phyloP scores from a whole-genome alignment of 768 basidiomycete genomes.

The Holtermannia corniformis region DNA sequence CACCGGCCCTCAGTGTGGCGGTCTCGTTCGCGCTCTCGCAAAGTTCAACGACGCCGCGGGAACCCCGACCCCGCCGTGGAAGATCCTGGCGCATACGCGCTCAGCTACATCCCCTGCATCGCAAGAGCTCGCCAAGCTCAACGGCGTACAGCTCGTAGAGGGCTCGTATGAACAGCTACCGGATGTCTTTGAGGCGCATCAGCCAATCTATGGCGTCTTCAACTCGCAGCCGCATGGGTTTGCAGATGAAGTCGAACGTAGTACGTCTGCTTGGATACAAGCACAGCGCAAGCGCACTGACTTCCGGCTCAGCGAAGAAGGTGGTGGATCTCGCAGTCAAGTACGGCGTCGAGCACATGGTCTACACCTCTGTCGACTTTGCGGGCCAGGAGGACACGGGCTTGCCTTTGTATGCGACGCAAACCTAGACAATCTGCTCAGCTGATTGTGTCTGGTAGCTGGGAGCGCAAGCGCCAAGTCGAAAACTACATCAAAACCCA shows the following conservation, averaged over 20 bases:
- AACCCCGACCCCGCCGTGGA: background rate
- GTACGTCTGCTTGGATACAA: background rate
- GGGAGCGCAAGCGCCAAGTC: slow-evolving; percentile 7
- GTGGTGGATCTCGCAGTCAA: slow-evolving; percentile 8
- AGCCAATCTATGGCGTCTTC: slow-evolving; percentile 9
- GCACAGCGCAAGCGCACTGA: background rate
- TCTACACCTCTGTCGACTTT: slow-evolving; percentile 10
- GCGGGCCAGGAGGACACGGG: slow-evolving; percentile 3
- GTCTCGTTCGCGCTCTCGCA: slow-evolving; percentile 1
- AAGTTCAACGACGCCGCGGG: slow-evolving; percentile 4
- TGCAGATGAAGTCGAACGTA: background rate
- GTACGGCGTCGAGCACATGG: slow-evolving; percentile 12
- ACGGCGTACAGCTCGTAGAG: slow-evolving; percentile 8
- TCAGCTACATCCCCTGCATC: slow-evolving; percentile 5
- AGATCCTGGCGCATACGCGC: slow-evolving; percentile 11
- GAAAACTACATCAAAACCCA: slow-evolving; percentile 1
- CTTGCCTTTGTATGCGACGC: background rate
- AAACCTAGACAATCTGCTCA: background rate
- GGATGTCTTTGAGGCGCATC: slow-evolving; percentile 4
- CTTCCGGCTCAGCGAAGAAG: background rate
- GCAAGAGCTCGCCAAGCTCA: slow-evolving; percentile 4
- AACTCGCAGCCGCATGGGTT: background rate
- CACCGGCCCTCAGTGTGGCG: slow-evolving; percentile 15
- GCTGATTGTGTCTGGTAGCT: slow-evolving; percentile 1
- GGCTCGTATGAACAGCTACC: slow-evolving; percentile 6